phyloP scores from a whole-genome alignment of 352 stramenopile species.

The Phytophthora hybrid region DNA sequence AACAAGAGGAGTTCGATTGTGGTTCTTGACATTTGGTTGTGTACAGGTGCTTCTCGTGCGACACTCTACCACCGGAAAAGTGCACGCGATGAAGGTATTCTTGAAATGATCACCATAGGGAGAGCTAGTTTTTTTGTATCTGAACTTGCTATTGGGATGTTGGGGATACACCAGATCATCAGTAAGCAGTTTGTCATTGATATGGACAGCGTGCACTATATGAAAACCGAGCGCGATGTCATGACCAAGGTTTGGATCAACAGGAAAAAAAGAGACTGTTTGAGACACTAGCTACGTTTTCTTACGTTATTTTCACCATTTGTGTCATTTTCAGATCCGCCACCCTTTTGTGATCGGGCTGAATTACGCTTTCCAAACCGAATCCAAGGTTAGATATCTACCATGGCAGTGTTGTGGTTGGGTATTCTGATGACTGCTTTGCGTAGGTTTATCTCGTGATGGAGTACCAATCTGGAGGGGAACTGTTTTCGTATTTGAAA shows the following conservation, averaged over 20 bases:
- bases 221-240: constrained; percentile 85
- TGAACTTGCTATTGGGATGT: neutral
- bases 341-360: constrained; percentile 87
- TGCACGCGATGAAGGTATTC: constrained; percentile 86
- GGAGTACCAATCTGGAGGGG: constrained; percentile 84
- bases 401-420: neutral
- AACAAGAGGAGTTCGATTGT: neutral
- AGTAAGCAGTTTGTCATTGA: constrained; percentile 87
- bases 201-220: constrained; percentile 80
- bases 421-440: constrained; percentile 1
- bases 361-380: constrained; percentile 83
- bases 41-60: constrained; percentile 78
- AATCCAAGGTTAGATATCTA: constrained; percentile 67
- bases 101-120: neutral
- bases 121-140: too few relatives aligned
- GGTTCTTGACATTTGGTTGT: neutral
- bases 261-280: neutral
- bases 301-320: neutral
- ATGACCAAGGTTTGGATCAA: constrained; percentile 79
- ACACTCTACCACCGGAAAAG: constrained; percentile 57
- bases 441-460: constrained; percentile 76
- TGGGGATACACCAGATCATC: constrained; percentile 67
- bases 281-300: neutral
- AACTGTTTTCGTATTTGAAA: constrained; percentile 80
- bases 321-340: constrained; percentile 54